Percentiles rank a stretch among this genome's conserved stretches.
Conservation (phyloP, 2,329 filamentous ascomycete genomes). For the Hymenoscyphus infarciens region DNA sequence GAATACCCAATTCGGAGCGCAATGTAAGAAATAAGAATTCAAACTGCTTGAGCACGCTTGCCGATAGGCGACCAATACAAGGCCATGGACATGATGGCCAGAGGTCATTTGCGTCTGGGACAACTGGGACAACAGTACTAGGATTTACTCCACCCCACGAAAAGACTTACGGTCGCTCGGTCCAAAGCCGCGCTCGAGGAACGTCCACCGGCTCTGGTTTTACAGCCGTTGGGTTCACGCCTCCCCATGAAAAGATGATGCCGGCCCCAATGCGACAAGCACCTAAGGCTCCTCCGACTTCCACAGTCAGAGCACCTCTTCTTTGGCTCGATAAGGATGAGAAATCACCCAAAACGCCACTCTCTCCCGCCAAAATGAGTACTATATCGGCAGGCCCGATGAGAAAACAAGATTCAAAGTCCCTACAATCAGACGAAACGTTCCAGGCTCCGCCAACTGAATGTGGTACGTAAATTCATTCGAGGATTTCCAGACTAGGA, state of each 20-base stretch:
- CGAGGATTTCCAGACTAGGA: background rate
- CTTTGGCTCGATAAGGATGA: conserved; percentile 30
- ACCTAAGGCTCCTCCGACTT: conserved; percentile 8
- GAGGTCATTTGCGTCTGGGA: conserved; percentile 23
- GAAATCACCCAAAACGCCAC: conserved; percentile 13
- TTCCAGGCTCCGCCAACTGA: background rate
- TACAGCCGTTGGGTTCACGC: conserved; percentile 22
- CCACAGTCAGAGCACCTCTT: conserved; percentile 22
- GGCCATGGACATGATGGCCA: conserved; percentile 5
- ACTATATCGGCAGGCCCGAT: background rate
- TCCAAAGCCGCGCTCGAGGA: background rate
- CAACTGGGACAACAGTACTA: conserved; percentile 25
- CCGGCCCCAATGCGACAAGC: conserved; percentile 6
- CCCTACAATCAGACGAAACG: background rate
- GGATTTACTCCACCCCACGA: conserved; percentile 21
- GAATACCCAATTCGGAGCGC: conserved; percentile 10
- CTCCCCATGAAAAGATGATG: conserved; percentile 5
- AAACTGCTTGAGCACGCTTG: background rate
- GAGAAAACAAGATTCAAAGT: too few species aligned
- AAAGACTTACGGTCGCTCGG: background rate
- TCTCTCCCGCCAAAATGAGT: conserved; percentile 6
- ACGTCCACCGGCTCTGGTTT: conserved; percentile 6
- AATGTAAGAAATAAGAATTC: conserved; percentile 22
- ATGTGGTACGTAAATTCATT: background rate
- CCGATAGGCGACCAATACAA: background rate